Conservation (phyloP, 2,329 filamentous ascomycete genomes). For the Cercospora brassicicola region DNA sequence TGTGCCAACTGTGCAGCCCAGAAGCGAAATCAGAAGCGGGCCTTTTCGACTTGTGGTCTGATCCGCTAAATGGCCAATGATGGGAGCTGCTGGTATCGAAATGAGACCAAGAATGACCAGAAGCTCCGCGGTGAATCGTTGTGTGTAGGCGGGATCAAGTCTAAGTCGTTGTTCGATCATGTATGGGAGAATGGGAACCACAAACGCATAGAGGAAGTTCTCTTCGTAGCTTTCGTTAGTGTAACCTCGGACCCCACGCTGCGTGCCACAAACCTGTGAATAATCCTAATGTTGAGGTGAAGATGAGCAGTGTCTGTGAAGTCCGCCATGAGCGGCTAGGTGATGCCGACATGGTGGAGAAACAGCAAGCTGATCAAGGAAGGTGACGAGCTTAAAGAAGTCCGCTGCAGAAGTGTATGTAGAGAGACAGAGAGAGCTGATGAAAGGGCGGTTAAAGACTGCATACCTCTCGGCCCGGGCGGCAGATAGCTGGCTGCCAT, state of each 20-base stretch:
- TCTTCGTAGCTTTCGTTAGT: conserved; percentile 13
- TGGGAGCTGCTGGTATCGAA: conserved; percentile 38
- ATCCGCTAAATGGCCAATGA: conserved; percentile 25
- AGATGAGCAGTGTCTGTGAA: conserved; percentile 18
- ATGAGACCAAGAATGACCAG: conserved; percentile 46
- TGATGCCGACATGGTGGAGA: not conserved
- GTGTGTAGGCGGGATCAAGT: conserved; percentile 18
- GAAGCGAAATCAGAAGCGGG: conserved; percentile 20
- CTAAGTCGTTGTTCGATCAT: conserved; percentile 24
- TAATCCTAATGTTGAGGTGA: conserved; percentile 24
- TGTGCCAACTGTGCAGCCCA: conserved; percentile 21
- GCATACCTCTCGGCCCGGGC: not conserved
- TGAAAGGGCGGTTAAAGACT: not conserved
- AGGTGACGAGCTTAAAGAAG: not conserved
- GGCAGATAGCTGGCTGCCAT: not conserved
- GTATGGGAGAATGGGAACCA: conserved; percentile 25
- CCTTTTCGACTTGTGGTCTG: conserved; percentile 17
- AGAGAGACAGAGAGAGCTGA: not conserved
- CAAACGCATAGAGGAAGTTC: conserved; percentile 26
- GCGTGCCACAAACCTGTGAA: conserved; percentile 19
- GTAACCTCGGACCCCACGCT: not conserved
- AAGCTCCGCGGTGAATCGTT: conserved; percentile 21
- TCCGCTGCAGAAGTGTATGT: not conserved
- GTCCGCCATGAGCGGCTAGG: conserved; percentile 19
- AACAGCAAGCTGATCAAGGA: too few species aligned